Evolutionary conservation across 208 protist genomes (phyloP), one percentile per base, ranked within the genome.

Genomic region (Lotmaria passim): DNA sequence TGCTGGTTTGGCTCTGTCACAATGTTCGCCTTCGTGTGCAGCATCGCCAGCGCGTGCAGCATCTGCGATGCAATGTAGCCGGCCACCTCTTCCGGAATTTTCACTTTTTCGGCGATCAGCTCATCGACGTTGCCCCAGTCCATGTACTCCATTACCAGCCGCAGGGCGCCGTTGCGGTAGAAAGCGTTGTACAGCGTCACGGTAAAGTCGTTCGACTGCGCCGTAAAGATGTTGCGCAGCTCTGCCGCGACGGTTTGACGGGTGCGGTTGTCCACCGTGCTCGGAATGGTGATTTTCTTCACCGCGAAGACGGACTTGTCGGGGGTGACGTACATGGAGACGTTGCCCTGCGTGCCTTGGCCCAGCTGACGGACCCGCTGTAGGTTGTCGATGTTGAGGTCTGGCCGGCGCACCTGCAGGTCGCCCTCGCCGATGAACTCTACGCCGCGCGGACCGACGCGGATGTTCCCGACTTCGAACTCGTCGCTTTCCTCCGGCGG

Each of bases 101-200:
- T 70, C 6, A 84, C 57, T 21, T 73, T 68, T 23, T 73, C 69
- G 0, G 71, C 70, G n/a, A 94, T 78, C n/a, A 95, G 81, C 51
- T 95, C 90, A 21, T 95, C 82, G 38, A 95, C 55, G 76, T 93
- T 95, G 17, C 90, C 90, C 85, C 90, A 91, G 76, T 95, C 78
- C 90, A 95, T 95, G 78, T 93, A 95, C 73, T 95, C 90, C 90
- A 95, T 95, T 21, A 95, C 87, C 39, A 95, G 77, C 8, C 74
- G 82, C 23, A 95, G 82, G 3, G 78, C 73, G 21, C 76, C 74
- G 52, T 90, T 72, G 59, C 87, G 82, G 67, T 89, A 95, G 33
- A 90, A 95, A 38, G 90, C 90, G 70, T 95, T 95, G 78, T 93
- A 95, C 58, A 95, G 71, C 44, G 79, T 70, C 47, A 95, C 87